phyloP scores from a whole-genome alignment of 345 rosid species.

The Bruguiera sexangula region DNA sequence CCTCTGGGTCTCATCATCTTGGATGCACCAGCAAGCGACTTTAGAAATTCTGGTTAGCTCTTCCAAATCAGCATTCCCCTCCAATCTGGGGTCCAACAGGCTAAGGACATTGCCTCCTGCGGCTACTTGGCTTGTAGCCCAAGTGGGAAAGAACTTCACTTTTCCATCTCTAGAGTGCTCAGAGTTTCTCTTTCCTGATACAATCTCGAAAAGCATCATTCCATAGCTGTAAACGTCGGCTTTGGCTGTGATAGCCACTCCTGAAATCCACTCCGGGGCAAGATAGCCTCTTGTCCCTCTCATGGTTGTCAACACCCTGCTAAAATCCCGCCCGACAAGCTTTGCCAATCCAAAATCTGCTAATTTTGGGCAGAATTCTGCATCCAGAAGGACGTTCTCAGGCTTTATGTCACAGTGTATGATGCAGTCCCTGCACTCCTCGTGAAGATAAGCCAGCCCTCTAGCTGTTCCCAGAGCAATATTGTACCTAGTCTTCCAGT shows the following conservation, averaged over 20 bases:
- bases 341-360: slow-evolving; percentile 88
- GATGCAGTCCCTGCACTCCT: slow-evolving; percentile 78
- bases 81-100: slow-evolving; percentile 53
- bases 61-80: slow-evolving; percentile 41
- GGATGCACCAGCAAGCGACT: slow-evolving; percentile 85
- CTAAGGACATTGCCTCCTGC: slow-evolving; percentile 46
- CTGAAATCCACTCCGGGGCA: slow-evolving; percentile 91
- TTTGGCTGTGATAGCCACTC: slow-evolving; percentile 71
- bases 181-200: slow-evolving; percentile 74
- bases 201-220: slow-evolving; percentile 79
- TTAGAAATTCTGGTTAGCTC: slow-evolving; percentile 60
- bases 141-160: slow-evolving; percentile 55
- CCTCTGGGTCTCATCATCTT: slow-evolving; percentile 69
- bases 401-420: slow-evolving; percentile 92
- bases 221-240: slow-evolving; percentile 92
- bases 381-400: slow-evolving; percentile 71
- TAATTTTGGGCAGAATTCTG: slow-evolving; percentile 66
- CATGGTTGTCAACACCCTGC: slow-evolving; percentile 75
- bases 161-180: slow-evolving; percentile 48
- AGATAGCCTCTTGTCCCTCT: slow-evolving; percentile 92
- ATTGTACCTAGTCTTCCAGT: slow-evolving; percentile 61
- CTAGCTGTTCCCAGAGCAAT: slow-evolving; percentile 74
- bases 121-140: slow-evolving; percentile 44
- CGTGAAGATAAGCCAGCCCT: slow-evolving; percentile 79
- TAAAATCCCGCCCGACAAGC: slow-evolving; percentile 76